Evolutionary conservation across 2,329 filamentous ascomycete species (phyloP), one percentile per base, ranked within the genome.

Genomic region (Phymatotrichopsis omnivora): DNA sequence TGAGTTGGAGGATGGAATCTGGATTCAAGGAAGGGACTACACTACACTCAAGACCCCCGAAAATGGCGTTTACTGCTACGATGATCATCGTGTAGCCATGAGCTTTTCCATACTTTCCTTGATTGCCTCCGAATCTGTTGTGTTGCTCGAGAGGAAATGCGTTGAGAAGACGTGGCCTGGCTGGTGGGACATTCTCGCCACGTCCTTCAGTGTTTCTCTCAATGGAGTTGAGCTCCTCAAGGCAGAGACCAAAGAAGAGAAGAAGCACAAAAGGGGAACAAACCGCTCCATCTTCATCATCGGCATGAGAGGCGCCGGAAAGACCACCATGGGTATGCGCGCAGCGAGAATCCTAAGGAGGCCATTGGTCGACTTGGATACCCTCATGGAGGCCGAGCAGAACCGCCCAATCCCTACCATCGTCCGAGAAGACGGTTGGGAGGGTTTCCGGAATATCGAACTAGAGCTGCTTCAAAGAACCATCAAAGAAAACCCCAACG

Each of bases 121-220:
- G 14, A 75, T 80, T 23, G 74, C 82, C 0, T 80, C 83, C 1
- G 65, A 75, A 6, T 74, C 84, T 0, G 81, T 85, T 0, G 66
- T 93, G 12, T 78, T 98, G 40, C 73, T 84, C 2, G 91, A 98
- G 62, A 82, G 86, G 49, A 86, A 94, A 59, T 98, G 91, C 62
- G 84, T 85, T 2, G 87, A 83, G 30, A 98, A 98, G 71, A 98
- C 91, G 2, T 98, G 91, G 91, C 91, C 91, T 0, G 91, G 89
- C 7, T 98, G 91, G 85, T 98, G 91, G 91, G 91, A 98, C 63
- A 77, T 80, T 14, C 67, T 96, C 45, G 79, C 80, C 17, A 77
- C 82, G 56, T 74, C 76, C 11, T 98, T 95, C 68, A 72, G 78
- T 25, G 82, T 83, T 22, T 66, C 72, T 22, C 68, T 96, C n/a